phyloP scores from a whole-genome alignment of 768 basidiomycete species.

The Hericium erinaceus region DNA sequence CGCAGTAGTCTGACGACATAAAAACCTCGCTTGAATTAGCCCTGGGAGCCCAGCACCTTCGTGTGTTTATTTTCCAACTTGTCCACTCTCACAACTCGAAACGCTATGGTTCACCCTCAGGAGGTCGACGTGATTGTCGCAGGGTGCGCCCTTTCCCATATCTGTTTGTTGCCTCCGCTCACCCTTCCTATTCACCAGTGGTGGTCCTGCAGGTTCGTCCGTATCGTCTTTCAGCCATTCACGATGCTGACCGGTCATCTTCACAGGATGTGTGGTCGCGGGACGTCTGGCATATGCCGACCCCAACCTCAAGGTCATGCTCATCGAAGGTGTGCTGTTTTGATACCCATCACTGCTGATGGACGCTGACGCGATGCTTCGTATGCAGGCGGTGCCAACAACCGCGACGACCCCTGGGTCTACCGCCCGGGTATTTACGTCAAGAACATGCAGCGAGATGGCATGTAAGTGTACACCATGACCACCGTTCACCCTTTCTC shows the following conservation, averaged over 20 bases:
- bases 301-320: conserved; percentile 65
- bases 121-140: conserved; percentile 67
- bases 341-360: background rate
- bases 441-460: conserved; percentile 62
- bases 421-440: conserved; percentile 65
- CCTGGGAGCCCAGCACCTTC: background rate
- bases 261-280: conserved; percentile 52
- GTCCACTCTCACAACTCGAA: background rate
- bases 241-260: too few species aligned
- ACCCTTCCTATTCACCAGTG: conserved; percentile 21
- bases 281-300: conserved; percentile 65
- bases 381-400: conserved; percentile 50
- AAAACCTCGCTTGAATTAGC: background rate
- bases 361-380: too few species aligned
- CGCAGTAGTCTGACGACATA: background rate
- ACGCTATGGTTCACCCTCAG: conserved; percentile 42
- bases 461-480: conserved; percentile 35
- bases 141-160: conserved; percentile 28
- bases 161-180: background rate
- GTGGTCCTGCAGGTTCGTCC: conserved; percentile 48
- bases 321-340: conserved; percentile 48
- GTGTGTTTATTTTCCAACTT: background rate
- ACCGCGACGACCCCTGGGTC: conserved; percentile 68
- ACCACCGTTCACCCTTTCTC: background rate
- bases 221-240: background rate